Base-by-base conservation (phyloP, 192 early-diverging fungal genomes). In the Ramicandelaber brevisporus region DNA sequence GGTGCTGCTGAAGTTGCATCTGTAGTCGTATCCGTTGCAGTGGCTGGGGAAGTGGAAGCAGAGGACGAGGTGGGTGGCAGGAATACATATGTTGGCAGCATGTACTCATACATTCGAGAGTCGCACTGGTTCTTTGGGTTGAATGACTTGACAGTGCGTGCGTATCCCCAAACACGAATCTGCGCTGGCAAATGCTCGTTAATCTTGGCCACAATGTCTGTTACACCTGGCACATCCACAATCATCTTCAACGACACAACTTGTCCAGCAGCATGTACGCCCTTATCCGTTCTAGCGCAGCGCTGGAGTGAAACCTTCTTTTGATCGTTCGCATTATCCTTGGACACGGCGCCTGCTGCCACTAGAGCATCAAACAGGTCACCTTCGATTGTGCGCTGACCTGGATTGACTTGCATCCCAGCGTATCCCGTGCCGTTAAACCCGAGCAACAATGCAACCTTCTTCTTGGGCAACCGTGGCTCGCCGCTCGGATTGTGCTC, bases 231-330 rank as follows among this genome's bases (percentile, higher is more conserved):
- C 20, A 73, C 62, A 29, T 78, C 73, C 4, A 74, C 46, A 29
- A 79, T 70, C 68, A 99, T 69, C 46, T 99, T 99, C 17, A 79
- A 33, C 3, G 86, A 86, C 6, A 84, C 66, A 2, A 99, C 75
- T 30, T 99, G 88, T 7, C 90, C 90, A 18, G 80, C 81, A 12
- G 93, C 88, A 43, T 96, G 90, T 3, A 99, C 93, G 16, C 93
- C 93, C 48, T 96, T 96, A 43, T 99, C 93, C 1, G 93, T 99
- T 18, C 93, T 64, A 6, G 93, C 93, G 5, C 84, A 72, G 33
- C 93, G 58, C 61, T 70, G 70, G 37, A 93, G 70, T 29, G 69
- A 53, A 31, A 86, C 64, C 49, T 79, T 79, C 36, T 63, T 64
- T 32, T 66, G 76, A 40, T 81, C 77, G 15, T 66, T 63, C 1